Conservation (phyloP, 2,329 filamentous ascomycete species). For the Alternaria angustiovoidea region DNA sequence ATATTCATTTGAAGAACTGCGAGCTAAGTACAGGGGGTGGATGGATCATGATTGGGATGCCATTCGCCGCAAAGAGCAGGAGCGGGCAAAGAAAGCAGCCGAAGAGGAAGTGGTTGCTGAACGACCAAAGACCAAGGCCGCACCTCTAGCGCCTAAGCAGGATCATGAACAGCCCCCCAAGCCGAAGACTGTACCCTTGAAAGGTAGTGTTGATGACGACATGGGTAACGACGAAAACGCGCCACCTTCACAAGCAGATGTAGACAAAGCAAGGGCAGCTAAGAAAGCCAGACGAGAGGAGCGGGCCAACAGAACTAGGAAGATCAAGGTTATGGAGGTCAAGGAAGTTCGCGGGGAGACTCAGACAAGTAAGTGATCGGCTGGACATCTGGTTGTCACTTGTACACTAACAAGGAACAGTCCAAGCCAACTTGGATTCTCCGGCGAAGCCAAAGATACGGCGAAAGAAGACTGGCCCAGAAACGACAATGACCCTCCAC, state of each 20-base stretch:
- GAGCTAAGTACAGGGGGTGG: slow-evolving; percentile 78
- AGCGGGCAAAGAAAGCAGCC: slow-evolving; percentile 36
- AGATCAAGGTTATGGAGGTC: slow-evolving; percentile 78
- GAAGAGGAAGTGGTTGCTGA: slow-evolving; percentile 25
- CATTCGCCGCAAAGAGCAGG: slow-evolving; percentile 39
- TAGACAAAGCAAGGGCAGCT: slow-evolving; percentile 65
- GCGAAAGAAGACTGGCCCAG: slow-evolving; percentile 75
- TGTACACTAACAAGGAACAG: slow-evolving; percentile 56
- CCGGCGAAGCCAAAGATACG: slow-evolving; percentile 76
- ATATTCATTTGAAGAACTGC: slow-evolving; percentile 89
- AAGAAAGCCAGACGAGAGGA: slow-evolving; percentile 59
- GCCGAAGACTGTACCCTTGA: slow-evolving; percentile 42
- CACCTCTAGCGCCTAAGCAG: slow-evolving; percentile 29
- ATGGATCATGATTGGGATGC: slow-evolving; percentile 62
- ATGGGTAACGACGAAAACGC: slow-evolving; percentile 57
- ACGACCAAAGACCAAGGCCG: slow-evolving; percentile 20
- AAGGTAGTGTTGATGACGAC: slow-evolving; percentile 46
- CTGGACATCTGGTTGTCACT: too few species aligned
- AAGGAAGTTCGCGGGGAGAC: slow-evolving; percentile 76
- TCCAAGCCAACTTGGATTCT: slow-evolving; percentile 92
- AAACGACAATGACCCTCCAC: slow-evolving; percentile 98
- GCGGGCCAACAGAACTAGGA: slow-evolving; percentile 59
- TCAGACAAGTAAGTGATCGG: slow-evolving; percentile 78
- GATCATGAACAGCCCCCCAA: slow-evolving; percentile 26
- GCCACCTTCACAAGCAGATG: slow-evolving; percentile 56